A percentile compares a stretch with the other conserved stretches of the same genome.
phyloP scores from a whole-genome alignment of 768 basidiomycete genomes.

The Cubamyces lactineus region DNA sequence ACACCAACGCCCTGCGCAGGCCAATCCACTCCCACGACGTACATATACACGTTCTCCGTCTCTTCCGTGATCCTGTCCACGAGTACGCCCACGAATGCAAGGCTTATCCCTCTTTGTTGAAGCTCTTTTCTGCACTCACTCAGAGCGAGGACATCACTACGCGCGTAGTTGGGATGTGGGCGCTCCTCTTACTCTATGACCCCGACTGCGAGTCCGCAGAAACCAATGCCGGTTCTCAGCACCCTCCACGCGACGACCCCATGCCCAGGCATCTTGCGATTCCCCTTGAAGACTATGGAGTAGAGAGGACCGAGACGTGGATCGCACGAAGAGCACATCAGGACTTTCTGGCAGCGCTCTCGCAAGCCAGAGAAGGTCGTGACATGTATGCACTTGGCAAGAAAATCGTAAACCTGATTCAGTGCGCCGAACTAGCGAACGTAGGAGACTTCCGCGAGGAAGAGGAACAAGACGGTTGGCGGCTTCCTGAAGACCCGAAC shows the following conservation, averaged over 20 bases:
- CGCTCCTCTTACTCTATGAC: conserved; percentile 52
- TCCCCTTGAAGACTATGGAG: conserved; percentile 50
- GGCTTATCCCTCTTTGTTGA: conserved; percentile 45
- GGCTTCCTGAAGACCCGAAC: conserved; percentile 39
- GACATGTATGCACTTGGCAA: too few species aligned
- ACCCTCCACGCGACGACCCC: conserved; percentile 61
- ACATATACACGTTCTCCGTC: conserved; percentile 53
- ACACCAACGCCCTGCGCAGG: conserved; percentile 45
- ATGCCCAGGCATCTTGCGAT: conserved; percentile 47
- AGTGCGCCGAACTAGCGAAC: too few species aligned
- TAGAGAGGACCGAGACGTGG: too few species aligned
- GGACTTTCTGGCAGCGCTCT: too few species aligned
- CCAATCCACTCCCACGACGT: conserved; percentile 45
- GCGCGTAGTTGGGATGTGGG: conserved; percentile 54
- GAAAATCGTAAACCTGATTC: too few species aligned
- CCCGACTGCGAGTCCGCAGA: conserved; percentile 49
- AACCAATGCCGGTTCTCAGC: conserved; percentile 46
- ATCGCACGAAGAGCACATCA: too few species aligned
- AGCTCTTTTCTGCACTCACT: conserved; percentile 56
- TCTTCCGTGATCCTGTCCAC: conserved; percentile 47
- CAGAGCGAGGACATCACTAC: conserved; percentile 56
- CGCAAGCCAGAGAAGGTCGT: too few species aligned
- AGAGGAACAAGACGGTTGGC: too few species aligned
- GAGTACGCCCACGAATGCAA: conserved; percentile 50
- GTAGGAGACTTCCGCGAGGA: too few species aligned